Conservation (phyloP, 495 filamentous ascomycete species). For the Cenococcum geophilum region DNA sequence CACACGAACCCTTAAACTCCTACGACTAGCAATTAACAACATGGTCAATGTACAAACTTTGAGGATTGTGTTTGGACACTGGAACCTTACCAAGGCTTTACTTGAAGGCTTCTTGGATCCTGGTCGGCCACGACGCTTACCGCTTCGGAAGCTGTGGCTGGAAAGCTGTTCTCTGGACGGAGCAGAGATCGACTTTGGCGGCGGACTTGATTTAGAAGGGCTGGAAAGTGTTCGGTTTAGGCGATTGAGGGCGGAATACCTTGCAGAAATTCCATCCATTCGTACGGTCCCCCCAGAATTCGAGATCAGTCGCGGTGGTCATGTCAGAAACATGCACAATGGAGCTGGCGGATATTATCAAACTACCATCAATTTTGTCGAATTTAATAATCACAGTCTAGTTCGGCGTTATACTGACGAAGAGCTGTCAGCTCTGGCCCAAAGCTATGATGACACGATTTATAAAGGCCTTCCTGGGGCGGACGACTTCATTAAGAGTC, state of each 20-base stretch:
- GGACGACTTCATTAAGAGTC: conserved; percentile 7
- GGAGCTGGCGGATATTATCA: conserved; percentile 17
- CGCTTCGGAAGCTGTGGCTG: conserved; percentile 35
- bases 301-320: conserved; percentile 16
- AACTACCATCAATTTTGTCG: conserved; percentile 14
- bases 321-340: conserved; percentile 4
- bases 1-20: conserved; percentile 24
- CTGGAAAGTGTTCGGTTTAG: conserved; percentile 35
- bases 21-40: conserved; percentile 29
- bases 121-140: conserved; percentile 15
- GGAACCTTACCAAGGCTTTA: conserved; percentile 28
- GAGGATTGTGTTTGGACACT: conserved; percentile 34
- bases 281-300: conserved; percentile 9
- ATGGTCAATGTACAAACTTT: conserved; percentile 34
- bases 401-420: neutral
- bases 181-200: conserved; percentile 12
- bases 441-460: conserved; percentile 14
- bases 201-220: conserved; percentile 12
- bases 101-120: conserved; percentile 32
- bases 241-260: conserved; percentile 16
- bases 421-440: conserved; percentile 9
- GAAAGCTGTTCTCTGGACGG: conserved; percentile 32
- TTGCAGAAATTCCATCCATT: neutral
- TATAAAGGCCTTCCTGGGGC: conserved; percentile 20
- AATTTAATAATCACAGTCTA: neutral